Percentiles rank a stretch among this genome's conserved stretches.
phyloP scores from a whole-genome alignment of 352 stramenopile genomes.

The Phytophthora pini region DNA sequence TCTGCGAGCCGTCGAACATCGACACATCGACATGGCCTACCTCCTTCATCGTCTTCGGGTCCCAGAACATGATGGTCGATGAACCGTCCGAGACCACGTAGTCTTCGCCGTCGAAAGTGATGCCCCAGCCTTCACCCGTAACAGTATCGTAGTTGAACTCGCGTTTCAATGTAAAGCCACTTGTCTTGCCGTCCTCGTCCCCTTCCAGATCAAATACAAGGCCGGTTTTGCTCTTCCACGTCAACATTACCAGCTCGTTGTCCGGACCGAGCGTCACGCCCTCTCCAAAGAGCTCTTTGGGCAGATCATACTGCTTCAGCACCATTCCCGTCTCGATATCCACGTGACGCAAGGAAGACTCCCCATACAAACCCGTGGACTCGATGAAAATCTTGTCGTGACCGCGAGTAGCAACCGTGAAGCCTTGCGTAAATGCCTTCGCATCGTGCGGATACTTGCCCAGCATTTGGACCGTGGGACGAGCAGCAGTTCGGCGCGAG shows the following conservation, averaged over 20 bases:
- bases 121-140: slow-evolving; percentile 93
- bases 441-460: slow-evolving; percentile 82
- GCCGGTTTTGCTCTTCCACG: slow-evolving; percentile 89
- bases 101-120: slow-evolving; percentile 80
- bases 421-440: slow-evolving; percentile 87
- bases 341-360: slow-evolving; percentile 89
- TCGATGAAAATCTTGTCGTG: slow-evolving; percentile 90
- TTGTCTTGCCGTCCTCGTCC: slow-evolving; percentile 26
- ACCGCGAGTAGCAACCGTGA: slow-evolving; percentile 62
- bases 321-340: slow-evolving; percentile 88
- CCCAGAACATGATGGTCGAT: slow-evolving; percentile 92
- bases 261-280: slow-evolving; percentile 84
- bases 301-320: slow-evolving; percentile 64
- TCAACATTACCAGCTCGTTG: slow-evolving; percentile 90
- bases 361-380: slow-evolving; percentile 90
- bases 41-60: slow-evolving; percentile 78
- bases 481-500: slow-evolving; percentile 9
- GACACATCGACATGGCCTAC: slow-evolving; percentile 75
- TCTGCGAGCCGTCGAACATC: slow-evolving; percentile 43
- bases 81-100: slow-evolving; percentile 92
- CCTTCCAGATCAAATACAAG: slow-evolving; percentile 85
- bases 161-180: slow-evolving; percentile 43
- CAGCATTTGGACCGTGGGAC: slow-evolving; percentile 63
- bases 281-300: slow-evolving; percentile 88
- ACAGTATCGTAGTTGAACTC: slow-evolving; percentile 82